Conservation (phyloP, 129 eudicot genomes). For the Ambrosia trifida region DNA sequence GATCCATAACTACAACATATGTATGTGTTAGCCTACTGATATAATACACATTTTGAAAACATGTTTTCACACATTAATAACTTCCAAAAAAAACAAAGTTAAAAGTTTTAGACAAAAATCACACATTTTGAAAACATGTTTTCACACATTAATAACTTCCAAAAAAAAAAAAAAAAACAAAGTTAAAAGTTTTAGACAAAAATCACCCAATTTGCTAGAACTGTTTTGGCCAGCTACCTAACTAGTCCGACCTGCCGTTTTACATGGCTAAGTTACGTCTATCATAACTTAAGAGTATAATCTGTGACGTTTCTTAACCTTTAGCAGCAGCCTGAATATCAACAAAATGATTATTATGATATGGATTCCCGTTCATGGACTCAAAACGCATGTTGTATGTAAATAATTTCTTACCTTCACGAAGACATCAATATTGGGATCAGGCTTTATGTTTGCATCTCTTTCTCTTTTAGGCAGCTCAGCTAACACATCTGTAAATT, state of each 20-base stretch:
- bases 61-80: too few species aligned
- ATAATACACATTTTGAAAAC: too few species aligned
- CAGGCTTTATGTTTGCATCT: conserved; percentile 77
- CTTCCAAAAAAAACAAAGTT: too few species aligned
- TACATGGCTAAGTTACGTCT: not conserved
- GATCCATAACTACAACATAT: too few species aligned
- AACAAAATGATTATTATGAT: conserved; percentile 14
- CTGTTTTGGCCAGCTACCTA: conserved; percentile 1
- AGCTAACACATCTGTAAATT: conserved; percentile 71
- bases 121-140: not conserved
- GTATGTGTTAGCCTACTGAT: too few species aligned
- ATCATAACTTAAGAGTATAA: conserved; percentile 67
- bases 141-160: not conserved
- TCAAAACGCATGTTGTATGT: conserved; percentile 3
- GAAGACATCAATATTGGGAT: conserved; percentile 76
- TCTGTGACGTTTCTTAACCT: conserved; percentile 86
- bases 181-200: not conserved
- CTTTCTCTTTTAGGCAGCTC: conserved; percentile 88
- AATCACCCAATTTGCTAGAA: not conserved
- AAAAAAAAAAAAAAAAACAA: too few species aligned
- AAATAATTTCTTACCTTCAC: conserved; percentile 61
- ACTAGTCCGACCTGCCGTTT: not conserved
- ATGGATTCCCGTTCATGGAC: not conserved
- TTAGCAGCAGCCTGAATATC: conserved; percentile 63
- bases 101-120: too few species aligned